Base-by-base conservation (phyloP, 2,329 filamentous ascomycete genomes). In the Thielaviopsis populi region DNA sequence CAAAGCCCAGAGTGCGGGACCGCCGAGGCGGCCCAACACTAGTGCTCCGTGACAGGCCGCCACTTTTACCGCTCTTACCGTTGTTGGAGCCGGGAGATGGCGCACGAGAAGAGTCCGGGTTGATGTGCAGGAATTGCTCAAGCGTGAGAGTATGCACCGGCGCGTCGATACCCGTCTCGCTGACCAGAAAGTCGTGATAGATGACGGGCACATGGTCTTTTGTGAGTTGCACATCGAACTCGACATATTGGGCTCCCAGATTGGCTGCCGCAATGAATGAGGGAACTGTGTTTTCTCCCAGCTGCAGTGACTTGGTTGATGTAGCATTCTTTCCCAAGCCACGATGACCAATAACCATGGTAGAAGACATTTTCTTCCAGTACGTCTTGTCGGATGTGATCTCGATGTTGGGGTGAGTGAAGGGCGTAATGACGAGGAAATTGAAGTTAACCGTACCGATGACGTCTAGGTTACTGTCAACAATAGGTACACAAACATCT, bases 151-250 rank as follows among this genome's bases (percentile, higher is more conserved):
- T 95, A 72, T 99, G 94, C 1, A 99, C 92, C 0, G 94, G 94
- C 0, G 94, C 94, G 71, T 99, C 94, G 63, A 96, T 94, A 10
- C 95, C 94, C 0, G 94, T 97, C 75, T 99, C 94, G 71, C 91
- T 96, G 72, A 99, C 94, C 15, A 97, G 79, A 71, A 99, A 99
- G 73, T 99, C 94, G 72, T 99, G 94, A 72, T 99, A 99, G 70
- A 99, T 96, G 68, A 99, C 92, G 0, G 94, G 94, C 1, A 99
- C 91, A 70, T 95, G 91, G 72, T 99, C 94, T 71, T 99, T 99
- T n/a, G 94, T 99, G 46, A 99, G 78, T 72, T 99, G 94, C 0
- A 99, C 94, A 72, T 99, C 94, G 70, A 88, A 86, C 69, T 86
- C 83, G 58, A 87, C 83, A 69, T 86, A 87, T 64, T 86, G 81